Evolutionary conservation across 305 asterid genomes (phyloP), one percentile per base, ranked within the genome.

Genomic region (Ilex paraguariensis): DNA sequence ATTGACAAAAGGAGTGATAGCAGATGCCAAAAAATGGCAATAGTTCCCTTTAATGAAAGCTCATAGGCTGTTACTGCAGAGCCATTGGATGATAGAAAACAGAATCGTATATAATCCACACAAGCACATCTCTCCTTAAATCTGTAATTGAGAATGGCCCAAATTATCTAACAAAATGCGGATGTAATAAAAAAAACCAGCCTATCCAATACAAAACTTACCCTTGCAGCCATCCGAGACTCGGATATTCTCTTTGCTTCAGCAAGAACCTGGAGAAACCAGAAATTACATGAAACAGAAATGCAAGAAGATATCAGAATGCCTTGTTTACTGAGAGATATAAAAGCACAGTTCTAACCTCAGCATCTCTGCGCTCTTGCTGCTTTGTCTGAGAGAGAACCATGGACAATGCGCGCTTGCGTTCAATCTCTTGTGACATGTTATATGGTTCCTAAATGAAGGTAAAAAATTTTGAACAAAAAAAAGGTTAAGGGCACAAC

Each of bases 321-420:
- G 7, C n/a, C 52, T 50, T 54, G 17, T 10, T 66, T 44, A 54
- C 44, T 51, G 13, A 16, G 48, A 68, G 62, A 56, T 57, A 66
- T 17, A 61, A 50, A 36, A 62, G 39, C 51, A 73, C 62, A 58
- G 59, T 67, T 45, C 74, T 55, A 67, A 93, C 97, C 91, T 86
- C 95, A 65, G 87, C 83, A 81, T 90, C 96, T 80, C 70, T 86
- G 57, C 86, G 91, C 76, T 90, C 99, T 77, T 93, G 95, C 61
- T 80, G 96, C 84, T 87, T 93, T 62, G 97, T 86, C 62, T 90
- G 97, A 71, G 97, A 93, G 73, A 93, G 95, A 60, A 93, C 86
- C 85, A 90, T 77, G 28, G 82, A 81, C 69, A 90, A 64, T 72
- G 99, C 88, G 51, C 95, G 95, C 76, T 85, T 93, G 54, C 97